Evolutionary conservation across 257 asterid genomes (phyloP).

Genomic region (Solanum arcanum): DNA sequence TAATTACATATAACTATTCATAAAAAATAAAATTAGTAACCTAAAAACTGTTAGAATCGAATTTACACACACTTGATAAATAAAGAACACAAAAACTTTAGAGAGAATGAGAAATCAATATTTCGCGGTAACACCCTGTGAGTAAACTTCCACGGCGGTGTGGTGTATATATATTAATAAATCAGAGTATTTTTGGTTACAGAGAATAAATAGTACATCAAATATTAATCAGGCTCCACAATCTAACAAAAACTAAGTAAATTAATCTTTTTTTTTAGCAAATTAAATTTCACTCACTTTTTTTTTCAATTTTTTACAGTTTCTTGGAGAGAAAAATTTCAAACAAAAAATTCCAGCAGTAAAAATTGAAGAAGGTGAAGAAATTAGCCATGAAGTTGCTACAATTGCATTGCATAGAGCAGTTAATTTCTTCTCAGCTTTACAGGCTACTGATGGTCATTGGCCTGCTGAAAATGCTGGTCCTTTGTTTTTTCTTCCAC

Average conservation of each 20-base stretch:
- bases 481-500: constrained; percentile 77
- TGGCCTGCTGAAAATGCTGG: constrained; percentile 94
- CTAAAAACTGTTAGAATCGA: not conserved
- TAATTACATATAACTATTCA: not conserved
- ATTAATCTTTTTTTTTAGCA: not conserved
- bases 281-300: not conserved
- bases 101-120: too few relatives aligned
- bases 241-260: not conserved
- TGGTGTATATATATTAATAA: too few relatives aligned
- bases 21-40: not conserved
- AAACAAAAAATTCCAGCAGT: constrained; percentile 53
- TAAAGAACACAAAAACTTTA: too few relatives aligned
- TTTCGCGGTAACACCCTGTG: too few relatives aligned
- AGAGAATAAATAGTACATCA: too few relatives aligned
- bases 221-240: too few relatives aligned
- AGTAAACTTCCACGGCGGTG: too few relatives aligned
- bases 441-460: constrained; percentile 83
- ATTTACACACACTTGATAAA: too few relatives aligned
- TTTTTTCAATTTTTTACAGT: constrained; percentile 15
- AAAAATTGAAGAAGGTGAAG: constrained; percentile 65
- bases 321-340: constrained; percentile 56
- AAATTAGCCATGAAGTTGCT: constrained; percentile 49
- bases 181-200: too few relatives aligned
- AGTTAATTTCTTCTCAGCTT: constrained; percentile 57
- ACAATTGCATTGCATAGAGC: constrained; percentile 47